phyloP scores from a whole-genome alignment of 2,329 filamentous ascomycete genomes.

The Macrophomina pseudophaseolina region DNA sequence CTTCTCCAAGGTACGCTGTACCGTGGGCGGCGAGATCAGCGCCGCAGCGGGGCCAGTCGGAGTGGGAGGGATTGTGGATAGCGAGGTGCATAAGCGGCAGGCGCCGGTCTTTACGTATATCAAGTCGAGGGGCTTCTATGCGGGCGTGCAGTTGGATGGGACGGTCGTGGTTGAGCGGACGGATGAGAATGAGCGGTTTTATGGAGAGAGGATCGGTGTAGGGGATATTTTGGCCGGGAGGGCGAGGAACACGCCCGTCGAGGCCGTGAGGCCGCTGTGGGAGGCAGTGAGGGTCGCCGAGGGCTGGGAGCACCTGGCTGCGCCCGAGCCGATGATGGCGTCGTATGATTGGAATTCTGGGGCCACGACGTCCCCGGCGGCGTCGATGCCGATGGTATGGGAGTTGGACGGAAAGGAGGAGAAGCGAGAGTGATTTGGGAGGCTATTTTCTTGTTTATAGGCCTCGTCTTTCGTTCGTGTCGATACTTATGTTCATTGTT shows the following conservation, averaged over 20 bases:
- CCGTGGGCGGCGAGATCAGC: conserved; percentile 80
- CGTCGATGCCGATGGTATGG: neutral
- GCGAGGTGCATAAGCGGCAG: conserved; percentile 68
- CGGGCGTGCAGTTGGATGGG: conserved; percentile 83
- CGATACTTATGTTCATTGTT: no score
- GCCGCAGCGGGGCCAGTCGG: conserved; percentile 79
- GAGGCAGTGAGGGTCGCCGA: neutral
- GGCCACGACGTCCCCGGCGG: neutral
- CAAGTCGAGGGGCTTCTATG: conserved; percentile 88
- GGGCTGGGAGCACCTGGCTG: neutral
- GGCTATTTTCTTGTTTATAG: neutral
- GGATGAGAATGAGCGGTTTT: conserved; percentile 87
- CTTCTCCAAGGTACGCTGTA: conserved; percentile 79
- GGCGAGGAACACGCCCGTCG: conserved; percentile 34
- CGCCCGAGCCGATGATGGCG: neutral
- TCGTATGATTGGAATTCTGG: neutral
- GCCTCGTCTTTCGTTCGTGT: no score
- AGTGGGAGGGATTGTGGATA: conserved; percentile 74
- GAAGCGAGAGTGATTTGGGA: neutral
- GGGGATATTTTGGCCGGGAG: conserved; percentile 68
- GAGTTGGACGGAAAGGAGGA: neutral
- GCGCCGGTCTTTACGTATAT: conserved; percentile 83
- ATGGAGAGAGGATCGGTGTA: conserved; percentile 68
- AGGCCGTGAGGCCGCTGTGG: neutral
- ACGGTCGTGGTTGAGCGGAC: conserved; percentile 83